Evolutionary conservation across 768 basidiomycete species (phyloP).

Genomic region (Termitomyces eurrhizus): DNA sequence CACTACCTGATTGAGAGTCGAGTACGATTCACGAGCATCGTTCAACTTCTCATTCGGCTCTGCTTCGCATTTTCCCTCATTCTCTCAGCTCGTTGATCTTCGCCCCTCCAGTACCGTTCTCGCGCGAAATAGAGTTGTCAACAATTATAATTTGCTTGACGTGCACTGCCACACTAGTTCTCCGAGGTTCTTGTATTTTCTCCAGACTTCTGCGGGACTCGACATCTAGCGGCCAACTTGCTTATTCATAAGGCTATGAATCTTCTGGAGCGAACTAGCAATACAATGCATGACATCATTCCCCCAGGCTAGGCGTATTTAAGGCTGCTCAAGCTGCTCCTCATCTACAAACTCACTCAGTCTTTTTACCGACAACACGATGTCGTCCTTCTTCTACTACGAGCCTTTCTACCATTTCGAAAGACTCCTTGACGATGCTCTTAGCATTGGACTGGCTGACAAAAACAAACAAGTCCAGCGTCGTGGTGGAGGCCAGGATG

Average conservation of each 20-base stretch:
- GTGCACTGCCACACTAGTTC: background rate
- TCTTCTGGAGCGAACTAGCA: background rate
- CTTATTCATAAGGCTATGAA: background rate
- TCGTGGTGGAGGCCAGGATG: background rate
- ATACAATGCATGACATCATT: background rate
- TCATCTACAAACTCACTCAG: background rate
- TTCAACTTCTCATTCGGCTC: no score
- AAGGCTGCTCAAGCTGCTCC: background rate
- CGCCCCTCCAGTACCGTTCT: no score
- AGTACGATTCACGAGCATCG: no score
- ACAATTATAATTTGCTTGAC: background rate
- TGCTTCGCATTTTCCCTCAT: no score
- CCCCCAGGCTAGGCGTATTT: background rate
- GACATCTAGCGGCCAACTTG: background rate
- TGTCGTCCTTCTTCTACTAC: slow-evolving; percentile 28
- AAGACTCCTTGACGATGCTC: slow-evolving; percentile 37
- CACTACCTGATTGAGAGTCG: no score
- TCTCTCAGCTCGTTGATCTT: no score
- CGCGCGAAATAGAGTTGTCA: no score
- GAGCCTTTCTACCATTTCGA: slow-evolving; percentile 42
- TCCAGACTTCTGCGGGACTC: background rate
- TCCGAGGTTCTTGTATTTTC: background rate
- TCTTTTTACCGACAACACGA: slow-evolving; percentile 3
- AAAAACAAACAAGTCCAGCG: slow-evolving; percentile 6
- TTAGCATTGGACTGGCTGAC: slow-evolving; percentile 13